Conservation (phyloP, 768 basidiomycete species). For the Mrakia blollopis region DNA sequence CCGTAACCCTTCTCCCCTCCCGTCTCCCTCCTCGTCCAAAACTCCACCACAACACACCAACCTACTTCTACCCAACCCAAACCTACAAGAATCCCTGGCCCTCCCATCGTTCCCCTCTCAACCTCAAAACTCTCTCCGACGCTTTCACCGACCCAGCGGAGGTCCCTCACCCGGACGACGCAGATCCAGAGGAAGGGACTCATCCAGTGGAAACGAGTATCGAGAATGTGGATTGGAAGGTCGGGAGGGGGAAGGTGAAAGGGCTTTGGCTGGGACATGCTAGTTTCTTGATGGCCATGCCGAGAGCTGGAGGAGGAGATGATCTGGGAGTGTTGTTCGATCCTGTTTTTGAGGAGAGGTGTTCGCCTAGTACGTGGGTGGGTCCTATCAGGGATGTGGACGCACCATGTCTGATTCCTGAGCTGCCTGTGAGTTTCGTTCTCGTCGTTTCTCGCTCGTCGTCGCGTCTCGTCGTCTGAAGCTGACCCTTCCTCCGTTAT, state of each 20-base stretch:
- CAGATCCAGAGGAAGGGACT: background rate
- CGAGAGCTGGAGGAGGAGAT: background rate
- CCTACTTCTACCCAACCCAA: background rate
- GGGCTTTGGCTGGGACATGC: slow-evolving; percentile 29
- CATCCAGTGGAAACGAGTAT: slow-evolving; percentile 4
- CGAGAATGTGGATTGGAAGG: background rate
- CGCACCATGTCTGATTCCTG: slow-evolving; percentile 4
- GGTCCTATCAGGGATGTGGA: slow-evolving; percentile 24
- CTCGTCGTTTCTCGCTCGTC: background rate
- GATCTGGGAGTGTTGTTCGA: slow-evolving; percentile 24
- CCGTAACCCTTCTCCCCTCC: background rate
- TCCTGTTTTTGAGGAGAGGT: slow-evolving; percentile 30
- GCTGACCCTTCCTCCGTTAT: background rate
- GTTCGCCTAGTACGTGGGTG: slow-evolving; percentile 17
- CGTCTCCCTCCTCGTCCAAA: background rate
- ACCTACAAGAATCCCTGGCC: slow-evolving; percentile 31
- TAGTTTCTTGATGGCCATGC: slow-evolving; percentile 17
- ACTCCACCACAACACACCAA: background rate
- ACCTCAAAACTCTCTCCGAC: slow-evolving; percentile 8
- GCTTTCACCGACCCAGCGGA: background rate
- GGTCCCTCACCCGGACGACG: slow-evolving; percentile 18
- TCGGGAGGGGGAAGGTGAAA: slow-evolving; percentile 6
- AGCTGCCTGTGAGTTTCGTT: slow-evolving; percentile 21
- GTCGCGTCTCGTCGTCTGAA: background rate
- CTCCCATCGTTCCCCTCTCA: slow-evolving; percentile 24